These are phyloP conservation scores for Leccinum barrowsii DNA, from an alignment of 768 basidiomycete species.

Conservation along the genomic window DNA sequence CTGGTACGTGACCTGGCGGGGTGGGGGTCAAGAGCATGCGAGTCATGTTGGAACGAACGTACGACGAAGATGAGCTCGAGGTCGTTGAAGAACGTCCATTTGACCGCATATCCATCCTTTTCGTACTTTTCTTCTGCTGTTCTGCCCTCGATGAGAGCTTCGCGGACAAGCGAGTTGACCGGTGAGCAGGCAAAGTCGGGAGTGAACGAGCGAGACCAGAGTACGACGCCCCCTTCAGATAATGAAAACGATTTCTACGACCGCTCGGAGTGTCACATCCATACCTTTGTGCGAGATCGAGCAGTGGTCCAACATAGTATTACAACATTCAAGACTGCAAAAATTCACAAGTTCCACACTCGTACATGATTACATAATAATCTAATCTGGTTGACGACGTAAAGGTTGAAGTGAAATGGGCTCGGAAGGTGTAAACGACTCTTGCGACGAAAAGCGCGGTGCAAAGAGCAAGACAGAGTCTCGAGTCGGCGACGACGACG, in stretches of 20 bases:
- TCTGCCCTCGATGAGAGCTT: conserved; percentile 89
- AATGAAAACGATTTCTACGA: background rate
- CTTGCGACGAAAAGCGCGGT: conserved; percentile 13
- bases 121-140: conserved; percentile 82
- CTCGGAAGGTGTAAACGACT: conserved; percentile 3
- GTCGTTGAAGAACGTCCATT: conserved; percentile 94
- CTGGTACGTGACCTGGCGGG: conserved; percentile 84
- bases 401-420: conserved; percentile 19
- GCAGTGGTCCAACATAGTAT: conserved; percentile 86
- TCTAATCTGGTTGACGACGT: conserved; percentile 21
- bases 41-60: conserved; percentile 27
- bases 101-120: conserved; percentile 90
- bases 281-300: conserved; percentile 92
- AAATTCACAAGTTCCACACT: background rate
- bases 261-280: too few relatives aligned
- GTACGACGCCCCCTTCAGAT: conserved; percentile 75
- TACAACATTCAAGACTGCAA: background rate
- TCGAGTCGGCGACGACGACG: conserved; percentile 2
- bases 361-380: background rate
- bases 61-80: conserved; percentile 97
- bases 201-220: conserved; percentile 95
- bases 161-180: conserved; percentile 83
- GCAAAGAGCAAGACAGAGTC: conserved; percentile 12
- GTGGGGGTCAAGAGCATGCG: background rate
- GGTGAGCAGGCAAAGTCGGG: conserved; percentile 76